Evolutionary conservation across 2,329 filamentous ascomycete genomes (phyloP).

Genomic region (Atkinsonella texensis): DNA sequence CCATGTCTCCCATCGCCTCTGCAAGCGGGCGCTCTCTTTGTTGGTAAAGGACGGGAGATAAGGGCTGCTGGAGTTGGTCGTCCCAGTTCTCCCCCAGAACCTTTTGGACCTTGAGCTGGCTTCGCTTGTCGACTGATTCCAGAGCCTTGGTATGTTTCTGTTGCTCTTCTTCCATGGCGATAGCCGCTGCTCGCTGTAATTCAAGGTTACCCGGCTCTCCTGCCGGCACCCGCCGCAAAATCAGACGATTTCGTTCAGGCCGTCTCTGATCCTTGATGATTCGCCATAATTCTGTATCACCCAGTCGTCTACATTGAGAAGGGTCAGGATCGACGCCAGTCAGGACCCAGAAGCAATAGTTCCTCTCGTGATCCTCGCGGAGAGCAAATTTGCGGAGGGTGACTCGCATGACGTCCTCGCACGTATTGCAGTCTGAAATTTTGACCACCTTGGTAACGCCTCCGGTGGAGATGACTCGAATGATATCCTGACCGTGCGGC

Average conservation of each 20-base stretch:
- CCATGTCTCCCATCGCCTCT: slow-evolving; percentile 42
- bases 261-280: slow-evolving; percentile 80
- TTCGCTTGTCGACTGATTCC: slow-evolving; percentile 57
- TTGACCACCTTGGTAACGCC: slow-evolving; percentile 90
- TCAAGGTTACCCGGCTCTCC: slow-evolving; percentile 83
- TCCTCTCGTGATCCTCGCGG: slow-evolving; percentile 81
- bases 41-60: slow-evolving; percentile 66
- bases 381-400: slow-evolving; percentile 80
- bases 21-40: slow-evolving; percentile 55
- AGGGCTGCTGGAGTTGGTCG: slow-evolving; percentile 66
- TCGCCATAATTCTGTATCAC: slow-evolving; percentile 78
- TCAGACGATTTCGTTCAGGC: slow-evolving; percentile 80
- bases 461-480: slow-evolving; percentile 84
- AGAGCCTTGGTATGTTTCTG: slow-evolving; percentile 56
- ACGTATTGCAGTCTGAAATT: slow-evolving; percentile 80
- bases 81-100: slow-evolving; percentile 80
- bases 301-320: slow-evolving; percentile 66
- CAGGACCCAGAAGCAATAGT: slow-evolving; percentile 94
- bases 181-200: slow-evolving; percentile 73
- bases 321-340: slow-evolving; percentile 76
- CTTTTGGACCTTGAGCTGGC: slow-evolving; percentile 79
- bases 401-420: slow-evolving; percentile 84
- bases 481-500: slow-evolving; percentile 76
- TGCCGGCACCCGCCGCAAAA: slow-evolving; percentile 82
- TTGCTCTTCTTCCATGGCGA: slow-evolving; percentile 77